phyloP scores from a whole-genome alignment of 129 eudicot species.

The Tagetes patula region DNA sequence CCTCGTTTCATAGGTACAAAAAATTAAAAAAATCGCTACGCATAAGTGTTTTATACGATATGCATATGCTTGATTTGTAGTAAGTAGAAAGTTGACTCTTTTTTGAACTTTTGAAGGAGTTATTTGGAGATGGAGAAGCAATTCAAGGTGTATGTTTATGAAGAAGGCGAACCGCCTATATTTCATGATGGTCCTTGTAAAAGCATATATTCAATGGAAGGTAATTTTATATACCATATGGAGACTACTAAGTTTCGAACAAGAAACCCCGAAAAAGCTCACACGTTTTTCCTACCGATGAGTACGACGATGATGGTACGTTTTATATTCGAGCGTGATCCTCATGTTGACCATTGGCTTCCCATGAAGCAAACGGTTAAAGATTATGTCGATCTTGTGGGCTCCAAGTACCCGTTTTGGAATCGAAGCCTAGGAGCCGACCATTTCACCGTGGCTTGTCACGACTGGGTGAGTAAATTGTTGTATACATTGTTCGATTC shows the following conservation, averaged over 20 bases:
- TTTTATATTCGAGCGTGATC: constrained; percentile 41
- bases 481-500: background rate
- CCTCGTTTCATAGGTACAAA: constrained; percentile 55
- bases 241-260: constrained; percentile 51
- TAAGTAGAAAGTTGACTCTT: background rate
- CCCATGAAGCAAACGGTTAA: constrained; percentile 44
- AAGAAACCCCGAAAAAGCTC: constrained; percentile 46
- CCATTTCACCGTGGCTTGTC: constrained; percentile 66
- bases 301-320: constrained; percentile 47
- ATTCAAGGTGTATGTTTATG: constrained; percentile 52
- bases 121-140: constrained; percentile 57
- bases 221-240: constrained; percentile 53
- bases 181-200: constrained; percentile 47
- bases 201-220: constrained; percentile 54
- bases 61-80: background rate
- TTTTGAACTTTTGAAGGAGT: constrained; percentile 39
- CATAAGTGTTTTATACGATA: background rate
- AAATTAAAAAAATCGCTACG: background rate
- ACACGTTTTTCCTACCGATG: constrained; percentile 56
- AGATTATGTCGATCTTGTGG: constrained; percentile 49
- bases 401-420: constrained; percentile 56
- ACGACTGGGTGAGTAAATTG: constrained; percentile 53
- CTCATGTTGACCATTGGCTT: constrained; percentile 54
- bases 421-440: constrained; percentile 63
- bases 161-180: constrained; percentile 70